Base-by-base conservation (phyloP, 148 eudicot genomes). In the Camellia granthamiana region DNA sequence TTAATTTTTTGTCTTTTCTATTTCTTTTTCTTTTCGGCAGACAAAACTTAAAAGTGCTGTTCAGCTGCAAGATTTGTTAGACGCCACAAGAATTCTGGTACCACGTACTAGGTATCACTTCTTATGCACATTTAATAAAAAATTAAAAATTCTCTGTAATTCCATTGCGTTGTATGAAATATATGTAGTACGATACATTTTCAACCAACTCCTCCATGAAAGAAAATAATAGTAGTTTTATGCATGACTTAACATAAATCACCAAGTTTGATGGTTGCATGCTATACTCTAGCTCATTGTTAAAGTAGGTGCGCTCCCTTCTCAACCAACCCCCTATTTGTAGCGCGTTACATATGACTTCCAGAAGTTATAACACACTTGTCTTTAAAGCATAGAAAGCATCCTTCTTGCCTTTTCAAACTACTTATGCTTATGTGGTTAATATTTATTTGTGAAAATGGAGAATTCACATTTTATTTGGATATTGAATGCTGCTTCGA, bases 21-120 rank as follows among this genome's bases (percentile, higher is more conserved):
- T 46, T 65, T 21, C 46, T 52, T 44, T 46, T 41, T 60, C 81
- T 15, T 71, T 83, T 80, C 52, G 82, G 76, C 87, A 97, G 99
- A 97, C 99, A 78, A 97, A 97, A 87, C 89, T 97, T 81, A 97
- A 97, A 89, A 97, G 90, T 94, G 99, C 99, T 51, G 88, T 97
- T 70, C 98, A 97, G 83, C 88, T 97, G 85, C 99, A 97, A 87
- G 99, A 97, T 86, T 84, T 97, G 81, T 84, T 97, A 79, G 99
- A 97, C 81, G 98, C 98, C 76, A 97, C 99, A 62, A 87, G 99
- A 86, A 91, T 91, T 86, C 89, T 97, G 77, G 94, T 97, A 64
- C 99, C 99, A 61, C 95, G 99, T 58, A 75, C 89, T 72, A 91
- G 99, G 99, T 95, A 75, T 49, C 72, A 62, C 23, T 79, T 43